Conservation (phyloP, 805 yeast species). For the Blastobotrys robertii region DNA sequence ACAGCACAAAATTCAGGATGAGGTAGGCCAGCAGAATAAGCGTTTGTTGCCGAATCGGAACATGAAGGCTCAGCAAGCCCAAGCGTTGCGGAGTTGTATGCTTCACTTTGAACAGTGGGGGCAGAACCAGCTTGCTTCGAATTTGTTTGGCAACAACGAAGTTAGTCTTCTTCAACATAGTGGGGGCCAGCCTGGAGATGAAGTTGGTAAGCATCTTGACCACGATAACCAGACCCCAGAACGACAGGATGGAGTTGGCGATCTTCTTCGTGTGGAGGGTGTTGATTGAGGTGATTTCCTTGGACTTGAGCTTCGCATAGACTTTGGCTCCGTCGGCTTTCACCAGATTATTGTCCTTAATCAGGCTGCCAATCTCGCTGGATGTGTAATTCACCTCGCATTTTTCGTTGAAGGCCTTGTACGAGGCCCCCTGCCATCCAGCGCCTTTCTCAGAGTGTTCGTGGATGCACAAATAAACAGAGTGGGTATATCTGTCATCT, state of each 20-base stretch:
- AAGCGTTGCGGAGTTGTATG: constrained; percentile 17
- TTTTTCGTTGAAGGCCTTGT: too few relatives aligned
- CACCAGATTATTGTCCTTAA: background rate
- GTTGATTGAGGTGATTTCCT: background rate
- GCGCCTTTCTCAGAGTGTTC: too few relatives aligned
- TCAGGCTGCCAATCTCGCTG: too few relatives aligned
- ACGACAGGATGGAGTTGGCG: constrained; percentile 14
- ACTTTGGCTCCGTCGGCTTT: background rate
- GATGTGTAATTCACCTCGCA: too few relatives aligned
- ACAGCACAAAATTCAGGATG: constrained; percentile 22
- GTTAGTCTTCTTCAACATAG: background rate
- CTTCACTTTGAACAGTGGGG: constrained; percentile 19
- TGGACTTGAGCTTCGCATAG: background rate
- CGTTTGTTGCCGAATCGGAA: constrained; percentile 32
- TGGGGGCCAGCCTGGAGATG: constrained; percentile 2
- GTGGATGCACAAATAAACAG: too few relatives aligned
- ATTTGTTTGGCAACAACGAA: constrained; percentile 9
- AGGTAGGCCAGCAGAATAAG: constrained; percentile 26
- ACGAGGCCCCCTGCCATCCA: too few relatives aligned
- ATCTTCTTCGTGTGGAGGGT: background rate
- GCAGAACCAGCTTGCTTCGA: constrained; percentile 16
- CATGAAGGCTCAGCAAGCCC: constrained; percentile 8
- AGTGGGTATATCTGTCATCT: too few relatives aligned
- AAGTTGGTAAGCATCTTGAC: background rate
- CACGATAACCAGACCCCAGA: constrained; percentile 5